Conservation (phyloP, 768 basidiomycete genomes). For the Tephrocybe sp. region DNA sequence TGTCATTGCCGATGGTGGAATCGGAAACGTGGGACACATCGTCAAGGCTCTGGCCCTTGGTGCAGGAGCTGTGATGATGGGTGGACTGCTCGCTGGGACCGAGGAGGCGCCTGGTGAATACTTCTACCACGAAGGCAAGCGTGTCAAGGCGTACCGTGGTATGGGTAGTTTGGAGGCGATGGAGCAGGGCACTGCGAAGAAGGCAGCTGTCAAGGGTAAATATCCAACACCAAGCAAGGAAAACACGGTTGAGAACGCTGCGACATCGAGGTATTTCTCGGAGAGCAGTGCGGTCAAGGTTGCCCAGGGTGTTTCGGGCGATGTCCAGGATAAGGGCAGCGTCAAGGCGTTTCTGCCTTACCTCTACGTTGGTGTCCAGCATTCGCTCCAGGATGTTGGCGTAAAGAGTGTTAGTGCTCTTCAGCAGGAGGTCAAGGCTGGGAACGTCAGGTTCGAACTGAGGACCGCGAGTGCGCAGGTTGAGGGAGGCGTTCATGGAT, state of each 20-base stretch:
- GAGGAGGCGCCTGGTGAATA: constrained; percentile 98
- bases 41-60: constrained; percentile 95
- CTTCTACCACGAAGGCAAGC: constrained; percentile 98
- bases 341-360: constrained; percentile 92
- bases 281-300: constrained; percentile 93
- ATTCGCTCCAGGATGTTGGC: constrained; percentile 94
- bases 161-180: constrained; percentile 97
- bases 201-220: constrained; percentile 36
- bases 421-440: constrained; percentile 60
- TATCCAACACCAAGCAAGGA: constrained; percentile 48
- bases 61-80: constrained; percentile 99
- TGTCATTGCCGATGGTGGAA: constrained; percentile 95
- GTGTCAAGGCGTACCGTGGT: constrained; percentile 97
- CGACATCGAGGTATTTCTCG: constrained; percentile 94
- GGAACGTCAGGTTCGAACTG: constrained; percentile 84
- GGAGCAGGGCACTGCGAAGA: constrained; percentile 67
- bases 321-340: constrained; percentile 97
- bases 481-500: constrained; percentile 93
- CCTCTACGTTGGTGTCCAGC: constrained; percentile 79
- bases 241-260: constrained; percentile 80
- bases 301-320: constrained; percentile 93
- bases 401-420: constrained; percentile 67
- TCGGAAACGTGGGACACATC: constrained; percentile 94
- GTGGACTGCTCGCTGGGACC: constrained; percentile 91
- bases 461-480: constrained; percentile 94